Base-by-base conservation (phyloP, 768 basidiomycete genomes). In the Termitomyces sp. region DNA sequence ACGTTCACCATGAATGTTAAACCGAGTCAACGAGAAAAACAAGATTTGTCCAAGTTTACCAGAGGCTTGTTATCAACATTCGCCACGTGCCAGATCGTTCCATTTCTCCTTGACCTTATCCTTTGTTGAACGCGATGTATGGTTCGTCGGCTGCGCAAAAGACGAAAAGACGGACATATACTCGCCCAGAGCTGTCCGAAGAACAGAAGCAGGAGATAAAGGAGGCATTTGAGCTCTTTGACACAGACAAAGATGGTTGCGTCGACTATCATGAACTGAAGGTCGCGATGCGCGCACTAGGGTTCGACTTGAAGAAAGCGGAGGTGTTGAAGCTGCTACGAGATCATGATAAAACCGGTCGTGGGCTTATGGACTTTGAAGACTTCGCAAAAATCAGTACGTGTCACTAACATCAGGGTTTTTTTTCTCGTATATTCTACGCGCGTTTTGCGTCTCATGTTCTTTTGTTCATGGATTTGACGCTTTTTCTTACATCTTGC, bases 181-280 rank as follows among this genome's bases (percentile, higher is more conserved):
- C 86, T 37, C 89, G 92, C 40, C 92, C 92, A 65, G 92, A 94
- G 63, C 86, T 94, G 56, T 83, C 87, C 9, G 92, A 94, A 49
- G 92, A 94, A 71, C 92, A 94, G 69, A 92, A 92, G 68, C 92
- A 94, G 68, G 97, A 99, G 75, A 96, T 98, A 59, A 95, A 95
- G 74, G 97, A 99, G 70, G 97, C 97, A 0, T 99, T 99, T 70
- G 96, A 98, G 74, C 87, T 99, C 58, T 99, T 99, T 72, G 97
- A 99, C 77, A 92, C 95, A 49, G 97, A 99, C 83, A 97, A 98
- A 80, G 97, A 99, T 70, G 93, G 93, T 38, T 87, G 84, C 56
- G 81, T 98, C 60, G 97, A 98, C 77, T 98, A 98, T 76, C 97
- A 99, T 77, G 97, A 99, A 72, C 84, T 98, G 69, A 99, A 98